Evolutionary conservation across 2,329 filamentous ascomycete species (phyloP), one percentile per base, ranked within the genome.

Genomic region (Teratosphaeria destructans): DNA sequence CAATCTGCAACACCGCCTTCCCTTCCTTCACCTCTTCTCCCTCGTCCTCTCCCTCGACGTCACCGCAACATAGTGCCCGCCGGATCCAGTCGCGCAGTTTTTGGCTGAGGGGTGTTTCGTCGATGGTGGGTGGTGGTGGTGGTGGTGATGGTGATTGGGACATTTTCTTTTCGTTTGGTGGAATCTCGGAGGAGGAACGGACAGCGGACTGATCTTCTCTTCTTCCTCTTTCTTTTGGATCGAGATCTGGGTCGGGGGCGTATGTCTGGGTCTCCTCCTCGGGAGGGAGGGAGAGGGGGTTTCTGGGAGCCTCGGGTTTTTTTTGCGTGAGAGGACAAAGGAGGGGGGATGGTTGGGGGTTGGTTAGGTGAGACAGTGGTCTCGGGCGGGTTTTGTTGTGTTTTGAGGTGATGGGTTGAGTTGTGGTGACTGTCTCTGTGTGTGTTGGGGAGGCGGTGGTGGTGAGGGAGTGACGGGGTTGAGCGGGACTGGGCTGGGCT

Each of bases 61-160:
- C 65, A 56, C 66, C 67, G 59, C 61, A 66, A 5, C 65, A 66
- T 10, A 68, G 63, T 49, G 67, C 60, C 47, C 58, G 55, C 55
- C 60, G 64, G 55, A 66, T 59, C 53, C 58, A 66, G 52, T 61
- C 57, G 59, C 57, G 59, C 52, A 66, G 55, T 49, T 61, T 66
- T 10, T 57, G 57, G 53, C 63, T 58, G 59, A 64, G 62, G 5
- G 52, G 43, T 26, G 54, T 60, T 29, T 60, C 62, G 59, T 54
- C 43, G 52, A 34, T 34, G 52, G 39, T 2, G 23, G 23, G 23
- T 23, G 23, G 35, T 57, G 39, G 23, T 23, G 23, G 35, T 57
- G 39, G 35, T 57, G 59, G 60, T 43, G 19, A 19, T 19, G 43
- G 59, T 14, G 16, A 3, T 29, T 37, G 32, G 6, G 12, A 16